These are phyloP conservation scores for Bolboschoenoplectus hybrid DNA, from an alignment of 202 grass and related monocot genomes.

Conservation along the genomic window DNA sequence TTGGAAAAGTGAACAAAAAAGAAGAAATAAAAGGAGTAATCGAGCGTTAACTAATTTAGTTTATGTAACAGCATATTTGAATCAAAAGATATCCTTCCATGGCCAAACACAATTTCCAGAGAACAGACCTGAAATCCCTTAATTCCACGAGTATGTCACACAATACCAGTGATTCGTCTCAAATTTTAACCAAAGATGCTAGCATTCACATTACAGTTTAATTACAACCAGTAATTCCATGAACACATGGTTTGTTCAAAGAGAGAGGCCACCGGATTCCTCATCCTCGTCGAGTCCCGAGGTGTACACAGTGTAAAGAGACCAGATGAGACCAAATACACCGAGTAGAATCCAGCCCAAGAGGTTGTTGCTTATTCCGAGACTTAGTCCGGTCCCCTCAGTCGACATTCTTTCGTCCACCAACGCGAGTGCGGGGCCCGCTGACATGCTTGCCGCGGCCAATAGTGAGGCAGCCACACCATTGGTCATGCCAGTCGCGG, in stretches of 20 bases:
- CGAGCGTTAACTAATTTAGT: neutral
- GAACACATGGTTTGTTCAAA: conserved; percentile 46
- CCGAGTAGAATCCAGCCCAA: conserved; percentile 83
- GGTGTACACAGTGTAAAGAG: conserved; percentile 87
- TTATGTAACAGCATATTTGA: neutral
- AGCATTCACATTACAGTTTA: conserved; percentile 43
- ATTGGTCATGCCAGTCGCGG: conserved; percentile 32
- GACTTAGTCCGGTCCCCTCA: conserved; percentile 85
- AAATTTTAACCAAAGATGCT: conserved; percentile 30
- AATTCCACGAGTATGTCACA: conserved; percentile 19
- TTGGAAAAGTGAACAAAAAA: neutral
- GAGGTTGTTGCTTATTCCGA: conserved; percentile 91
- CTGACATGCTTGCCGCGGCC: conserved; percentile 46
- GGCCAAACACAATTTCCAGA: neutral
- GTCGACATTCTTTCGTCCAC: conserved; percentile 90
- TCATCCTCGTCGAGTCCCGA: conserved; percentile 84
- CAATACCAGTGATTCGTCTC: conserved; percentile 9
- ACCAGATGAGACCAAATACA: conserved; percentile 87
- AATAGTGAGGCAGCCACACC: conserved; percentile 49
- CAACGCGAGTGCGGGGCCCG: conserved; percentile 67
- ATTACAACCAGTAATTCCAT: conserved; percentile 12
- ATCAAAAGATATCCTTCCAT: neutral
- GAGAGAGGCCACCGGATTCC: conserved; percentile 74
- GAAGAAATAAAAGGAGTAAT: neutral
- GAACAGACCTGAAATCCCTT: neutral